phyloP scores from a whole-genome alignment of 441 rosid species.

The Adansonia rubrostipa region DNA sequence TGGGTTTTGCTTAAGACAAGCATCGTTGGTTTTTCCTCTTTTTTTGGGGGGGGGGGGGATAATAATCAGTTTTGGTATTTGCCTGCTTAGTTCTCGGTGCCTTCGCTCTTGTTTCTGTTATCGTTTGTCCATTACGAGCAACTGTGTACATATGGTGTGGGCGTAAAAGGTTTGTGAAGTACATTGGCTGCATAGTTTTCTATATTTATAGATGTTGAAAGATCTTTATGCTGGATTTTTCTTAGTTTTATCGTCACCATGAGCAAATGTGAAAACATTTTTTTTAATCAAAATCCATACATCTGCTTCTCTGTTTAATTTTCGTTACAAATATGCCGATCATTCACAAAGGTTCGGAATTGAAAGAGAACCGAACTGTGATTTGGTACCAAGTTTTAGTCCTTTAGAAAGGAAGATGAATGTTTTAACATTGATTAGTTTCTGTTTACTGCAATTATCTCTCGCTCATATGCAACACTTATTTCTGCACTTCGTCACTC shows the following conservation, averaged over 20 bases:
- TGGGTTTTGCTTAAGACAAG: not conserved
- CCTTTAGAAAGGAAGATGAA: not conserved
- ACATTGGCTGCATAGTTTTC: not conserved
- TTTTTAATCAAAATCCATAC: not conserved
- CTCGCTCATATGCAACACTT: no score
- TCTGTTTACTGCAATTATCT: not conserved
- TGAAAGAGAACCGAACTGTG: not conserved
- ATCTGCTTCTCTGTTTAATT: not conserved
- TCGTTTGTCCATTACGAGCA: not conserved
- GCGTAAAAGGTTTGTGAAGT: not conserved
- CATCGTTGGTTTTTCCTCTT: not conserved
- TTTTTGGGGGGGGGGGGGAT: not conserved
- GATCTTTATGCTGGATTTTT: not conserved
- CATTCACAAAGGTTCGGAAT: not conserved
- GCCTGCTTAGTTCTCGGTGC: not conserved
- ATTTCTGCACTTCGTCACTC: no score
- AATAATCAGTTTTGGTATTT: not conserved
- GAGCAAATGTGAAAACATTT: not conserved
- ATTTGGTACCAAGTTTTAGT: not conserved
- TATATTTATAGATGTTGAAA: not conserved
- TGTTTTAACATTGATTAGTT: no score
- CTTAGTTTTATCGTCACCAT: not conserved
- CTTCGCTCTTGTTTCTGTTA: not conserved
- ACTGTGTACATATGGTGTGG: constrained; percentile 17
- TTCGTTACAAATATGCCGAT: not conserved